Conservation (phyloP, 2,329 filamentous ascomycete species). For the Zasmidium angulare region DNA sequence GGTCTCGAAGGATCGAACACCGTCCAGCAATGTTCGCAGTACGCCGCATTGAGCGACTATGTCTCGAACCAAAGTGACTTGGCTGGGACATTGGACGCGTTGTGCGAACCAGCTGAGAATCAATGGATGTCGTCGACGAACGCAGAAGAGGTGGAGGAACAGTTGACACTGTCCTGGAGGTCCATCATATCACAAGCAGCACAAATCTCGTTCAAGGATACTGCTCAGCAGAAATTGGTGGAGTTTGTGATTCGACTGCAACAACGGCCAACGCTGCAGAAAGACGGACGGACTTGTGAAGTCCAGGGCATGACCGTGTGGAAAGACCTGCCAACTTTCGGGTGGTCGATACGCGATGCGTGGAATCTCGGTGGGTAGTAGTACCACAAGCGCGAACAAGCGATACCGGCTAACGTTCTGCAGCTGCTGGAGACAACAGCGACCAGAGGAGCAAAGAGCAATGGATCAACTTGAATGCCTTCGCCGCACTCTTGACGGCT, state of each 20-base stretch:
- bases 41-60: conserved; percentile 15
- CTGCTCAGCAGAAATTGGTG: conserved; percentile 16
- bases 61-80: conserved; percentile 10
- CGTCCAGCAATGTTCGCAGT: conserved; percentile 18
- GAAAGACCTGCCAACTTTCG: conserved; percentile 32
- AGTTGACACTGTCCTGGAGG: conserved; percentile 23
- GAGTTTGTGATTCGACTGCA: conserved; percentile 23
- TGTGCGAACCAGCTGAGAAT: conserved; percentile 25
- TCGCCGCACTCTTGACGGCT: conserved; percentile 28
- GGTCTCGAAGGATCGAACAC: conserved; percentile 16
- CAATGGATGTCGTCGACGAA: conserved; percentile 15
- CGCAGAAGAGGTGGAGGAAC: conserved; percentile 22
- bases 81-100: conserved; percentile 14
- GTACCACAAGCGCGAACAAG: neutral
- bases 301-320: conserved; percentile 29
- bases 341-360: conserved; percentile 31
- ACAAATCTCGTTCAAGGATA: conserved; percentile 23
- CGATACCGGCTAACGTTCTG: conserved; percentile 1
- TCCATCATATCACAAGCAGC: conserved; percentile 23
- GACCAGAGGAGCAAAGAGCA: conserved; percentile 19
- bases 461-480: conserved; percentile 35
- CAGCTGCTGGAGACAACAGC: conserved; percentile 24
- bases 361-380: conserved; percentile 30
- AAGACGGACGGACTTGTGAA: conserved; percentile 20
- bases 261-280: conserved; percentile 18